Evolutionary conservation across 1,284 basidiomycete genomes (phyloP), one percentile per base, ranked within the genome.

Genomic region (Cerioporus squamosus): DNA sequence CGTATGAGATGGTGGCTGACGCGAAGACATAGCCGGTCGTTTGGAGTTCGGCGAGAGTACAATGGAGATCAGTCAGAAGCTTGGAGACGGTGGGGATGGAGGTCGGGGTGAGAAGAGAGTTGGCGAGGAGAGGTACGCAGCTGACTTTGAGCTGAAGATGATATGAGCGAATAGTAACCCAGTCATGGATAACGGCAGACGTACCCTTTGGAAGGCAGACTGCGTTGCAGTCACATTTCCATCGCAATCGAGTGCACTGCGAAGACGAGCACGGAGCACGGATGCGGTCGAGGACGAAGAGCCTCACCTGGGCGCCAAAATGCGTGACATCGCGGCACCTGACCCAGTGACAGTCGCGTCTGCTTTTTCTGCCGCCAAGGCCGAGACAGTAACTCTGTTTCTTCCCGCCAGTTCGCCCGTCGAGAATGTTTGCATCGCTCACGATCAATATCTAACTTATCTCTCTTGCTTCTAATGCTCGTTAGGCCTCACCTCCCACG

Each of bases 91-190:
- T 68, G 1, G 86, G 75, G n/a, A 82, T 77, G 2, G 81, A 77
- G 9, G 78, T 70, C 0, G 87, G 83, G 3, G 81, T 80, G 31
- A 91, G 74, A 23, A 80, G 77, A 0, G 91, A 85, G 42, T 86
- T 77, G 42, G 79, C 83, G 63, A 95, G 81, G 3, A 96, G 77
- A n/a, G 90, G 83, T 8, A 95, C 91, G 68, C 93, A 95, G 44
- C 85, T 77, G 29, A 76, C 73, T 74, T 94, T 95, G 64, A 95
- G 77, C 94, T 95, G 63, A 23, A 20, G 31, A 15, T 42, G 26
- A 15, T 6, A 33, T 60, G 24, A 58, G 53, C 5, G 39, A 17
- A n/a, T 22, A 10, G 26, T 20, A 23, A 23, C 23, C 26, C 9
- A 20, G 10, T 36, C 9, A 20, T 15, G 5, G 7, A 44, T 12